Conservation (phyloP, 345 rosid genomes). For the Eucalyptus camaldulensis region DNA sequence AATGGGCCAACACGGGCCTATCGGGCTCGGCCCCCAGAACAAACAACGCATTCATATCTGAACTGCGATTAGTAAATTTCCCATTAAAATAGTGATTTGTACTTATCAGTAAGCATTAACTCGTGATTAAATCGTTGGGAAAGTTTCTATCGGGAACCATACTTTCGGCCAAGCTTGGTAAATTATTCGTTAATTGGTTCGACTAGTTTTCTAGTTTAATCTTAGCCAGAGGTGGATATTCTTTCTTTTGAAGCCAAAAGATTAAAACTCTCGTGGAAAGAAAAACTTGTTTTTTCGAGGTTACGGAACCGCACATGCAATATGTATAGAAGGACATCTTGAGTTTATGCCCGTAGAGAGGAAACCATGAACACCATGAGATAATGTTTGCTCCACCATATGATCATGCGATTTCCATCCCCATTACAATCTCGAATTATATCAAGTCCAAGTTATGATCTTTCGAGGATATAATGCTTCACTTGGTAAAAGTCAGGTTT, state of each 20-base stretch:
- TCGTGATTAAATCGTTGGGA: neutral
- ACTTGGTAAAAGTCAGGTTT: accelerated
- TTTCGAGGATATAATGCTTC: accelerated
- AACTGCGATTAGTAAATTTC: neutral
- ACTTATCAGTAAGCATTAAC: neutral
- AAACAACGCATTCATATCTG: neutral
- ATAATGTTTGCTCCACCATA: neutral
- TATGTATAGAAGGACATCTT: neutral
- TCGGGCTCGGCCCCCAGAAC: neutral
- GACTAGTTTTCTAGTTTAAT: neutral
- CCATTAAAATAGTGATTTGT: neutral
- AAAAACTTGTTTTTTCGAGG: neutral
- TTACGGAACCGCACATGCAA: neutral
- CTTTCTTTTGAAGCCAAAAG: neutral
- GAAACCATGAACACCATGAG: neutral
- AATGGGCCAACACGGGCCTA: neutral
- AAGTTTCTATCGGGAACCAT: neutral
- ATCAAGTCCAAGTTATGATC: accelerated
- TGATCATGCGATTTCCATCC: accelerated
- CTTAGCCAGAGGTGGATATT: neutral
- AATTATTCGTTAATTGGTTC: neutral
- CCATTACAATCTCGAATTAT: neutral
- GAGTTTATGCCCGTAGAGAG: neutral
- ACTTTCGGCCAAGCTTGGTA: neutral
- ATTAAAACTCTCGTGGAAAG: neutral